Conservation (phyloP, 1,284 basidiomycete species). For the Schizopora paradoxa region DNA sequence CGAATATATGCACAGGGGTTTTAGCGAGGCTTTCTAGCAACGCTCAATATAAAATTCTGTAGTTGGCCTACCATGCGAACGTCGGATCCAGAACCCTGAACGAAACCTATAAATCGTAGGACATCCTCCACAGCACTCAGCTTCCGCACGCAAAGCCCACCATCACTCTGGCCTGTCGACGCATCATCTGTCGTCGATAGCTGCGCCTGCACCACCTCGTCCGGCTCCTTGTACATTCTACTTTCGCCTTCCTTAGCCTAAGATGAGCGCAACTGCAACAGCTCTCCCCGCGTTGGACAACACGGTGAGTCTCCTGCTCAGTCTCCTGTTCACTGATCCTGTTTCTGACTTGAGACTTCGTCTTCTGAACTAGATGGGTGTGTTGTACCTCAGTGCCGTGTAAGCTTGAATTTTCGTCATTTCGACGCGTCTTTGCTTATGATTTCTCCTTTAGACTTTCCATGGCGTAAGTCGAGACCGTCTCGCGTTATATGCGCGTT, state of each 20-base stretch:
- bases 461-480: too few species aligned
- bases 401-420: too few species aligned
- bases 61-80: too few species aligned
- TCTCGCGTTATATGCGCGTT: too few species aligned
- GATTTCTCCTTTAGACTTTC: too few species aligned
- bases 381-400: not conserved
- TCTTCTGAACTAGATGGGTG: not conserved
- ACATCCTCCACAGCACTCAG: not conserved
- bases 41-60: too few species aligned
- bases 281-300: not conserved
- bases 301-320: not conserved
- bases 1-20: too few species aligned
- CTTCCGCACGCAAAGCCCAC: not conserved
- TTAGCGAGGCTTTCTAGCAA: too few species aligned
- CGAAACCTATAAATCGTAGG: not conserved
- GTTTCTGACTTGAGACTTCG: not conserved
- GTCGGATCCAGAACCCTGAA: too few species aligned
- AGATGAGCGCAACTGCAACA: not conserved
- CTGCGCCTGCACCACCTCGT: not conserved
- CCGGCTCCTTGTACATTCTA: not conserved
- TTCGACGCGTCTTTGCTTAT: too few species aligned
- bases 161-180: not conserved
- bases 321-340: not conserved
- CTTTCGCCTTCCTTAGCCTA: not conserved
- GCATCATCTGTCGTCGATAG: not conserved